Percentiles rank a stretch among this genome's conserved stretches.
These are phyloP conservation scores for Sarocladium brachiariae DNA, from an alignment of 2,329 filamentous ascomycete genomes.

Conservation along the genomic window DNA sequence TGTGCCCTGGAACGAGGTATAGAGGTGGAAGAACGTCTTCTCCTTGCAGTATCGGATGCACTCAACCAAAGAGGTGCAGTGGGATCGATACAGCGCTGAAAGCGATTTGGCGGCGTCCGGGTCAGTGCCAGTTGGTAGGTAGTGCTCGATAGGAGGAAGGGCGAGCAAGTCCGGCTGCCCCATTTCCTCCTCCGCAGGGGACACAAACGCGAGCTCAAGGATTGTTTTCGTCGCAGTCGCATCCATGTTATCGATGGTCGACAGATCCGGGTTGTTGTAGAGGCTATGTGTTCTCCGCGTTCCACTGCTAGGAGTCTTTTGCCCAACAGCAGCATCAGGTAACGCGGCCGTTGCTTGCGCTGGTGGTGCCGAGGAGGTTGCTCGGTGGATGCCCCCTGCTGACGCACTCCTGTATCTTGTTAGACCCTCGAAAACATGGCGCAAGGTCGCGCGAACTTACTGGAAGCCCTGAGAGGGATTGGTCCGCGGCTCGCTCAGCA, in stretches of 20 bases:
- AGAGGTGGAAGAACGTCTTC: slow-evolving; percentile 92
- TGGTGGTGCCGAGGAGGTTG: not conserved
- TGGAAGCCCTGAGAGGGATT: slow-evolving; percentile 41
- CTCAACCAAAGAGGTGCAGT: slow-evolving; percentile 92
- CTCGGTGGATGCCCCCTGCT: not conserved
- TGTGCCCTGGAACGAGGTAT: slow-evolving; percentile 91
- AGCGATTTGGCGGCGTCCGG: slow-evolving; percentile 80
- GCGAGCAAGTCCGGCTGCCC: slow-evolving; percentile 62
- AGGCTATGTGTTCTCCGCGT: slow-evolving; percentile 34
- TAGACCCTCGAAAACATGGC: slow-evolving; percentile 16
- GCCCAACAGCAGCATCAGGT: not conserved
- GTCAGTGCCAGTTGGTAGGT: slow-evolving; percentile 76
- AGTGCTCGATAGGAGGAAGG: slow-evolving; percentile 80
- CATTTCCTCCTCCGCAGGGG: slow-evolving; percentile 40
- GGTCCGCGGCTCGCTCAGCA: slow-evolving; percentile 40
- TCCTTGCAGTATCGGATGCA: slow-evolving; percentile 94
- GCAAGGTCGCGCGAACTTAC: slow-evolving; percentile 27
- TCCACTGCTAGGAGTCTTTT: not conserved
- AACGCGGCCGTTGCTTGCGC: not conserved
- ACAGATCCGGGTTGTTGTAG: slow-evolving; percentile 53
- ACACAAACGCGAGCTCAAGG: slow-evolving; percentile 54
- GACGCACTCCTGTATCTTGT: slow-evolving; percentile 22
- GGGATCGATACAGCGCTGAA: slow-evolving; percentile 81
- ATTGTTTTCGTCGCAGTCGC: slow-evolving; percentile 50
- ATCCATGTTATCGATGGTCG: slow-evolving; percentile 52